phyloP scores from a whole-genome alignment of 2,329 filamentous ascomycete species.

The Juglanconis juglandina region DNA sequence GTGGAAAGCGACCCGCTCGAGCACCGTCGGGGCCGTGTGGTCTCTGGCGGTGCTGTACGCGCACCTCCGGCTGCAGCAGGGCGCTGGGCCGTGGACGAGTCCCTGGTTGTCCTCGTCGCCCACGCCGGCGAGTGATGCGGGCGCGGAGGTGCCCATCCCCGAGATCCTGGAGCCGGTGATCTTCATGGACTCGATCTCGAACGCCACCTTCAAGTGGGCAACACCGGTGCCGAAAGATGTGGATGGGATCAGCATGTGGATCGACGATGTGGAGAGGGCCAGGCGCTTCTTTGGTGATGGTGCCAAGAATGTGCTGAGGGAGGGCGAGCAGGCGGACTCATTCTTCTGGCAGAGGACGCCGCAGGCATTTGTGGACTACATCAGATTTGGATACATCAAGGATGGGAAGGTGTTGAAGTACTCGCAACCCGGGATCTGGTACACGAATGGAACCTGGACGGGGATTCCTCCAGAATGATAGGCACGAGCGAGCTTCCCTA shows the following conservation, averaged over 20 bases:
- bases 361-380: slow-evolving; percentile 21
- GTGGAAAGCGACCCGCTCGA: slow-evolving; percentile 77
- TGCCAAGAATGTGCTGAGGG: not conserved
- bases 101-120: not conserved
- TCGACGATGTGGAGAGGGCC: slow-evolving; percentile 82
- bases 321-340: not conserved
- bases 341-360: slow-evolving; percentile 19
- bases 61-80: not conserved
- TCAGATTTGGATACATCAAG: slow-evolving; percentile 20
- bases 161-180: slow-evolving; percentile 16
- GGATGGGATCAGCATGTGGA: slow-evolving; percentile 74
- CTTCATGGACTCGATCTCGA: slow-evolving; percentile 76
- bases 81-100: not conserved
- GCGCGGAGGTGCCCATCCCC: not conserved
- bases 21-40: slow-evolving; percentile 36
- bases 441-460: slow-evolving; percentile 17
- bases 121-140: not conserved
- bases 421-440: slow-evolving; percentile 17
- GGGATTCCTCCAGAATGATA: slow-evolving; percentile 4
- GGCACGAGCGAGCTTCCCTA: too few relatives aligned
- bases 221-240: slow-evolving; percentile 48
- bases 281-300: slow-evolving; percentile 57
- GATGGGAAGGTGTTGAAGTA: slow-evolving; percentile 12
- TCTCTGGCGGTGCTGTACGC: slow-evolving; percentile 3
- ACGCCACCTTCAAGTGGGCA: slow-evolving; percentile 73